Conservation (phyloP, 805 yeast species). For the Wickerhamiella lipophila region DNA sequence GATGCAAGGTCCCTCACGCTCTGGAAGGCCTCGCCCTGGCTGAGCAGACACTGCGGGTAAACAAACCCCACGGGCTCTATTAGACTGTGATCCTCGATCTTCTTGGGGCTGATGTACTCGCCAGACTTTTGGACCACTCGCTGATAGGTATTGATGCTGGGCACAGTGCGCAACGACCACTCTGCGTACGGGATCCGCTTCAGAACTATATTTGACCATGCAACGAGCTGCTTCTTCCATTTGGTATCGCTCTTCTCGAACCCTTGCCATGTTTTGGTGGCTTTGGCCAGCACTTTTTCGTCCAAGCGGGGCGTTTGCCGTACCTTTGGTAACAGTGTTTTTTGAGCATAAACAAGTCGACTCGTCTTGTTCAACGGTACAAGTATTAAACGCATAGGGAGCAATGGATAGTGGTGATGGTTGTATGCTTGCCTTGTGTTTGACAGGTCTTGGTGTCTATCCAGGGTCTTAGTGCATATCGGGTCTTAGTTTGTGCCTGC, state of each 20-base stretch:
- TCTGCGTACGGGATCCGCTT: constrained; percentile 70
- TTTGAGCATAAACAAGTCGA: constrained; percentile 59
- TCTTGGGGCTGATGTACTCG: constrained; percentile 3
- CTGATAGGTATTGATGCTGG: constrained; percentile 49
- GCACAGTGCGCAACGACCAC: constrained; percentile 58
- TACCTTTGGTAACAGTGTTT: constrained; percentile 31
- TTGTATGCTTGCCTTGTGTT: no score
- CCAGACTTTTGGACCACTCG: constrained; percentile 30
- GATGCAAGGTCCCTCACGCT: constrained; percentile 36
- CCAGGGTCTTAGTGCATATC: no score
- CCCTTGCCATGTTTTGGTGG: constrained; percentile 49
- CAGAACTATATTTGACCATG: constrained; percentile 39
- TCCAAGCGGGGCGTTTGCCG: constrained; percentile 31
- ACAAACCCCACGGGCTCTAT: constrained; percentile 31
- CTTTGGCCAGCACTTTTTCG: constrained; percentile 36
- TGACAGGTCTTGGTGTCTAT: no score
- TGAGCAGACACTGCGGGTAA: constrained; percentile 35
- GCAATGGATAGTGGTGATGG: no score
- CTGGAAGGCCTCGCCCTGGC: constrained; percentile 23
- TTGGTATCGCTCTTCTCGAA: constrained; percentile 42
- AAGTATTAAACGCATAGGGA: constrained; percentile 54
- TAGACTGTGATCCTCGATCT: constrained; percentile 16
- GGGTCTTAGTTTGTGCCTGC: no score
- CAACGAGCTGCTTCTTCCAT: constrained; percentile 49
- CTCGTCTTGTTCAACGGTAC: constrained; percentile 56